Evolutionary conservation across 768 basidiomycete genomes (phyloP).

Genomic region (Phylloporus arenicola): DNA sequence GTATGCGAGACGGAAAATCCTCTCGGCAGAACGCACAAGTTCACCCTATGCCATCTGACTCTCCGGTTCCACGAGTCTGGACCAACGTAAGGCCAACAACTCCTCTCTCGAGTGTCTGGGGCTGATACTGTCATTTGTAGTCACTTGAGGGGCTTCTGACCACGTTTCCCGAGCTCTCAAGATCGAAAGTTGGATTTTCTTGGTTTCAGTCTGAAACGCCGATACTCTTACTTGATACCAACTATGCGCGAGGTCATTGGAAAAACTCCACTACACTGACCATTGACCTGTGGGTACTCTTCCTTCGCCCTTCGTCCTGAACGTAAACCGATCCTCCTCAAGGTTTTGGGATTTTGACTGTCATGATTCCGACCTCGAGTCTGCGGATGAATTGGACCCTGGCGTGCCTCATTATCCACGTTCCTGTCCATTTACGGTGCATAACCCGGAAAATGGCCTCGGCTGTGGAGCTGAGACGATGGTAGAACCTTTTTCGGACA

Average conservation of each 20-base stretch:
- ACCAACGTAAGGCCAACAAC: conserved; percentile 20
- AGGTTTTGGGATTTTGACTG: conserved; percentile 26
- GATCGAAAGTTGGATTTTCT: conserved; percentile 15
- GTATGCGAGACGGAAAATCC: not conserved
- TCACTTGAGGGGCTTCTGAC: conserved; percentile 17
- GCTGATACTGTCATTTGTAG: conserved; percentile 11
- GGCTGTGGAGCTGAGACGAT: conserved; percentile 1
- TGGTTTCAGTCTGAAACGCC: conserved; percentile 28
- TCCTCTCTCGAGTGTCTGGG: not conserved
- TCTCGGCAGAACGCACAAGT: not conserved
- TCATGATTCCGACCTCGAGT: conserved; percentile 16
- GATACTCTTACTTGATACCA: conserved; percentile 17
- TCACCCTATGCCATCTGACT: not conserved
- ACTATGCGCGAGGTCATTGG: conserved; percentile 13
- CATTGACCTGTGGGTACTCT: conserved; percentile 18
- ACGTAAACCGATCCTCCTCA: not conserved
- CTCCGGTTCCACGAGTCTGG: conserved; percentile 23
- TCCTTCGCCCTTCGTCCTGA: not conserved
- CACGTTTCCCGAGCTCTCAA: conserved; percentile 23
- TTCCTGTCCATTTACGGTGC: not conserved
- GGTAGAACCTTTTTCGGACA: conserved; percentile 10
- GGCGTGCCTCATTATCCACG: not conserved
- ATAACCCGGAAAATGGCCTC: not conserved
- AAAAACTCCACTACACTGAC: conserved; percentile 12
- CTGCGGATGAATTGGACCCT: not conserved